These are phyloP conservation scores for Venturia aucupariae DNA, from an alignment of 2,329 filamentous ascomycete genomes.

Conservation along the genomic window DNA sequence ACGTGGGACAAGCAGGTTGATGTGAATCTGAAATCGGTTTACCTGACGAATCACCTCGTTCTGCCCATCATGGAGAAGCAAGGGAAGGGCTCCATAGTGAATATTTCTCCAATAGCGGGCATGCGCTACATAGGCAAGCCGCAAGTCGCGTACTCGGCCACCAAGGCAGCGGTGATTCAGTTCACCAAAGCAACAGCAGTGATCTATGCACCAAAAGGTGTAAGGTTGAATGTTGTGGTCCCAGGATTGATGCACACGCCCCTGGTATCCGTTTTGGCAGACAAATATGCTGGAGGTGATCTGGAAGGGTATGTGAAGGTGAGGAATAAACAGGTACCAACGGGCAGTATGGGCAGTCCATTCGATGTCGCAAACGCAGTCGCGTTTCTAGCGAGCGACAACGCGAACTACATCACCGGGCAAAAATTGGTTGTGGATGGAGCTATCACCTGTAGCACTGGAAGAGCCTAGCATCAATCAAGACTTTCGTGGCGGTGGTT, in stretches of 20 bases:
- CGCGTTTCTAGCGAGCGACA: conserved; percentile 22
- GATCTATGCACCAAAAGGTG: conserved; percentile 28
- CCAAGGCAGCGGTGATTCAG: conserved; percentile 22
- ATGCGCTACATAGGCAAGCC: conserved; percentile 43
- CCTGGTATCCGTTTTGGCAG: conserved; percentile 17
- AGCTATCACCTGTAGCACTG: conserved; percentile 24
- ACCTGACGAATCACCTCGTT: conserved; percentile 21
- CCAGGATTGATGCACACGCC: conserved; percentile 23
- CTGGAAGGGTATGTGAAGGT: conserved; percentile 1
- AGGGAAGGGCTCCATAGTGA: conserved; percentile 21
- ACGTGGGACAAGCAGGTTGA: conserved; percentile 26
- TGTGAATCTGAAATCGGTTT: conserved; percentile 25
- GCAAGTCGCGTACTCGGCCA: conserved; percentile 41
- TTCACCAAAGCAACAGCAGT: conserved; percentile 23
- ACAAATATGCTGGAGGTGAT: conserved; percentile 15
- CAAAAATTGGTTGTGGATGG: conserved; percentile 23
- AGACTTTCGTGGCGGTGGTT: neutral
- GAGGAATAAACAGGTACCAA: conserved; percentile 18
- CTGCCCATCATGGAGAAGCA: conserved; percentile 23
- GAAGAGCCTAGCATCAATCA: conserved; percentile 8
- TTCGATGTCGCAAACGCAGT: conserved; percentile 23
- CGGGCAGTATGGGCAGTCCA: conserved; percentile 21
- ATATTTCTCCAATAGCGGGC: conserved; percentile 25
- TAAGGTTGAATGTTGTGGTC: conserved; percentile 22
- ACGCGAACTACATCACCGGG: conserved; percentile 22